A percentile compares a stretch with the other conserved stretches of the same genome.
phyloP scores from a whole-genome alignment of 805 yeast genomes.

The Kodamaea sagamina region DNA sequence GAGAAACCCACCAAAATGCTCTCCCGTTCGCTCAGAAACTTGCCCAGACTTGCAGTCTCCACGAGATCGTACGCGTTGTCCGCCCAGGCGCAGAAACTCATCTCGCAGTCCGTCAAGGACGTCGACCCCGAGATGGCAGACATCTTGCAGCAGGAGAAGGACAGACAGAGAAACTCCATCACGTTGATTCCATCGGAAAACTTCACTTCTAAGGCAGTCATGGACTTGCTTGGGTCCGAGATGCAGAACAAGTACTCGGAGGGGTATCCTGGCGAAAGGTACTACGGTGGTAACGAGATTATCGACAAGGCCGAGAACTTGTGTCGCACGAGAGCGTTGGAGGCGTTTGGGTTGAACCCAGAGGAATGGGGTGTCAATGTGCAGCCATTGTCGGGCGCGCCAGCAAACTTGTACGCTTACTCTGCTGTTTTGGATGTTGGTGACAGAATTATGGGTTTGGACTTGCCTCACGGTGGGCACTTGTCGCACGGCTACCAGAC shows the following conservation, averaged over 20 bases:
- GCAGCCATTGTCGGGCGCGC: slow-evolving; percentile 94
- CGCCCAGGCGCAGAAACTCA: slow-evolving; percentile 62
- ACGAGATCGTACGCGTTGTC: slow-evolving; percentile 61
- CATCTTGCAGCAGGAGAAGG: slow-evolving; percentile 76
- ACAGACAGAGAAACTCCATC: slow-evolving; percentile 91
- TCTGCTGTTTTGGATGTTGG: slow-evolving; percentile 93
- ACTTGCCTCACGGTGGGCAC: slow-evolving; percentile 98
- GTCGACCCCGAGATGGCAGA: slow-evolving; percentile 79
- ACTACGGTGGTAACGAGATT: slow-evolving; percentile 98
- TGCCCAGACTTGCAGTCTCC: slow-evolving; percentile 16
- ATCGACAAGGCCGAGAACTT: slow-evolving; percentile 90
- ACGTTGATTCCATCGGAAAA: slow-evolving; percentile 96
- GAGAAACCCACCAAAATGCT: slow-evolving; percentile 23
- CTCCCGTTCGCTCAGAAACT: slow-evolving; percentile 31
- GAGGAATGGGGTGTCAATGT: slow-evolving; percentile 98
- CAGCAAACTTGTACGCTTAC: slow-evolving; percentile 96
- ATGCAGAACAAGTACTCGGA: slow-evolving; percentile 99
- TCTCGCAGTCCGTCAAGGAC: slow-evolving; percentile 61
- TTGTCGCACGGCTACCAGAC: slow-evolving; percentile 98
- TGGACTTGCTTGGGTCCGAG: slow-evolving; percentile 95
- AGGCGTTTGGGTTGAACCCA: slow-evolving; percentile 78
- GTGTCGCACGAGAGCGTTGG: slow-evolving; percentile 93
- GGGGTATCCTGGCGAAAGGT: slow-evolving; percentile 98
- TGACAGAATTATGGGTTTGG: slow-evolving; percentile 97
- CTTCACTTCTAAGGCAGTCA: slow-evolving; percentile 93